These are phyloP conservation scores for Cylindrotheca fusiformis DNA, from an alignment of 108 stramenopile genomes.

Conservation along the genomic window DNA sequence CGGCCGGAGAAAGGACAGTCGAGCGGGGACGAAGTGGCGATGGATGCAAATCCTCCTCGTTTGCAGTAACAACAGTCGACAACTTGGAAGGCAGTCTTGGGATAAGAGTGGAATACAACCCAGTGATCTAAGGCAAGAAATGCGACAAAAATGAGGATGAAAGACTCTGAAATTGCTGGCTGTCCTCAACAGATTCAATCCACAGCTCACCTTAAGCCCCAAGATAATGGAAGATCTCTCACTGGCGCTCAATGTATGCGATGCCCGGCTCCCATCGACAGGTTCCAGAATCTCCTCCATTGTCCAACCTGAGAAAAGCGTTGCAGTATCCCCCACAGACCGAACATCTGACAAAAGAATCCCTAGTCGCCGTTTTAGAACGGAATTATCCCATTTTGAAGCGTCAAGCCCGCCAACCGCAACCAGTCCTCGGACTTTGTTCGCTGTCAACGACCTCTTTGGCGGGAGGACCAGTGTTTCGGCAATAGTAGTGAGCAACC, in stretches of 20 bases:
- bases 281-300: constrained; percentile 87
- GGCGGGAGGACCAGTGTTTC: constrained; percentile 71
- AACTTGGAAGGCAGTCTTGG: constrained; percentile 69
- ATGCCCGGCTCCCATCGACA: constrained; percentile 16
- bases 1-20: constrained; percentile 65
- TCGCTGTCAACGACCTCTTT: constrained; percentile 53
- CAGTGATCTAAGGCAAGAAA: constrained; percentile 51
- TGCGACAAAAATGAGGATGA: neutral
- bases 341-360: constrained; percentile 74
- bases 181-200: neutral
- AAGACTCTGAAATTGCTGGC: neutral
- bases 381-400: constrained; percentile 69
- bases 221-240: constrained; percentile 60
- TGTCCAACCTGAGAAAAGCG: constrained; percentile 57
- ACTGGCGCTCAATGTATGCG: constrained; percentile 27
- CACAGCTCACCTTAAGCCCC: constrained; percentile 59
- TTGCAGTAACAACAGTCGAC: constrained; percentile 70
- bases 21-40: constrained; percentile 56
- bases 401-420: constrained; percentile 65
- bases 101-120: constrained; percentile 56
- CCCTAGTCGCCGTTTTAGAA: constrained; percentile 68
- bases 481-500: constrained; percentile 75
- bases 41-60: constrained; percentile 77
- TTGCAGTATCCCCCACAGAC: constrained; percentile 61
- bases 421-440: constrained; percentile 66